These are phyloP conservation scores for Tripidium arundinaceum DNA, from an alignment of 202 grass and related monocot genomes.

Conservation along the genomic window DNA sequence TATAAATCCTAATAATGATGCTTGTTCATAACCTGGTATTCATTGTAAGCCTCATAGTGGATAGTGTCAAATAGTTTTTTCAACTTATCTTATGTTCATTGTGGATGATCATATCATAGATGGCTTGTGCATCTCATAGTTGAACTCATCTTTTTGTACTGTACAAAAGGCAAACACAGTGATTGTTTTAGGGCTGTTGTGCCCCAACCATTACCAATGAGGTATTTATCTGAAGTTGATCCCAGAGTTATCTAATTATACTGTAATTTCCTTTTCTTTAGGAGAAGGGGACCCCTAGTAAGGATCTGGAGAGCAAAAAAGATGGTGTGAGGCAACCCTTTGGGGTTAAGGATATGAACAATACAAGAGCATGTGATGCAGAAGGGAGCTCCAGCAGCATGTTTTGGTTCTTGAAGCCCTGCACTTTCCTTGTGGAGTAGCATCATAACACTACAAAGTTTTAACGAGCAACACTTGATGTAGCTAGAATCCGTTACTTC, in stretches of 20 bases:
- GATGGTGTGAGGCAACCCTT: conserved; percentile 54
- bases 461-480: background rate
- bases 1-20: background rate
- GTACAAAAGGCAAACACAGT: background rate
- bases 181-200: background rate
- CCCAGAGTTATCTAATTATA: conserved; percentile 18
- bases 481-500: conserved; percentile 31
- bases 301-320: conserved; percentile 59
- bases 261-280: conserved; percentile 29
- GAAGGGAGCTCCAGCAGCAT: conserved; percentile 68
- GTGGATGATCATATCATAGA: background rate
- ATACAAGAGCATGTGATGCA: conserved; percentile 37
- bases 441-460: background rate
- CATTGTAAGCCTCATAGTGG: background rate
- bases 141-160: background rate
- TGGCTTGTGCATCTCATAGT: background rate
- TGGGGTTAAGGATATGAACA: conserved; percentile 51
- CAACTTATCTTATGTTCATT: background rate
- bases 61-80: background rate
- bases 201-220: background rate
- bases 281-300: conserved; percentile 59
- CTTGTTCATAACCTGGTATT: conserved; percentile 13
- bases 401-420: conserved; percentile 99
- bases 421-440: conserved; percentile 68
- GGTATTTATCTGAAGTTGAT: background rate